Evolutionary conservation across 1,284 basidiomycete species (phyloP).

Genomic region (Apiotrichum veenhuisii): DNA sequence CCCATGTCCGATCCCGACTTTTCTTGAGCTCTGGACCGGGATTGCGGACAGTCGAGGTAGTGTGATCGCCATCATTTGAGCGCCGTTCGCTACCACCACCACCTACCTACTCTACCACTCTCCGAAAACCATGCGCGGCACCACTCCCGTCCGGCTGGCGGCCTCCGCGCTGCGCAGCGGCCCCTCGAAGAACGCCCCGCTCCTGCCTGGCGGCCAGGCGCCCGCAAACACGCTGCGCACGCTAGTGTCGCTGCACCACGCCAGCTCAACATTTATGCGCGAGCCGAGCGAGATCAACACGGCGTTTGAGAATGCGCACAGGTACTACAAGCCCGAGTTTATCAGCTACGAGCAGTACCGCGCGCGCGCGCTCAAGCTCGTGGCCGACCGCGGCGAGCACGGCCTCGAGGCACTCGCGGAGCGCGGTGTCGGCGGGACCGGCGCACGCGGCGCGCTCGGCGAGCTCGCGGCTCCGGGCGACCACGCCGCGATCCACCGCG

Average conservation of each 20-base stretch:
- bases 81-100: too few relatives aligned
- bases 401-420: slow-evolving; percentile 17
- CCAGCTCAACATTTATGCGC: slow-evolving; percentile 41
- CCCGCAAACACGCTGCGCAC: slow-evolving; percentile 26
- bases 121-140: slow-evolving; percentile 13
- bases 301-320: slow-evolving; percentile 38
- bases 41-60: too few relatives aligned
- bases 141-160: slow-evolving; percentile 3
- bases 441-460: slow-evolving; percentile 8
- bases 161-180: not conserved
- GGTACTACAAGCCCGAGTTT: slow-evolving; percentile 19
- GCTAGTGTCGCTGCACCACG: slow-evolving; percentile 43
- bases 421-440: slow-evolving; percentile 8
- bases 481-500: slow-evolving; percentile 1
- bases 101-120: not conserved
- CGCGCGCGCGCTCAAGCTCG: slow-evolving; percentile 2
- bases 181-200: slow-evolving; percentile 4
- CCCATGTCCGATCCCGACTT: too few relatives aligned
- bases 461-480: slow-evolving; percentile 3
- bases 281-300: slow-evolving; percentile 25
- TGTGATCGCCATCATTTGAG: too few relatives aligned
- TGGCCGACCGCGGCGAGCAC: slow-evolving; percentile 6
- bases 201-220: slow-evolving; percentile 20
- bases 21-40: too few relatives aligned
- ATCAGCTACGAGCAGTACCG: slow-evolving; percentile 15